A percentile compares a stretch with the other conserved stretches of the same genome.
phyloP scores from a whole-genome alignment of 176 grass and related monocot genomes.

The Triticum timopheevii region DNA sequence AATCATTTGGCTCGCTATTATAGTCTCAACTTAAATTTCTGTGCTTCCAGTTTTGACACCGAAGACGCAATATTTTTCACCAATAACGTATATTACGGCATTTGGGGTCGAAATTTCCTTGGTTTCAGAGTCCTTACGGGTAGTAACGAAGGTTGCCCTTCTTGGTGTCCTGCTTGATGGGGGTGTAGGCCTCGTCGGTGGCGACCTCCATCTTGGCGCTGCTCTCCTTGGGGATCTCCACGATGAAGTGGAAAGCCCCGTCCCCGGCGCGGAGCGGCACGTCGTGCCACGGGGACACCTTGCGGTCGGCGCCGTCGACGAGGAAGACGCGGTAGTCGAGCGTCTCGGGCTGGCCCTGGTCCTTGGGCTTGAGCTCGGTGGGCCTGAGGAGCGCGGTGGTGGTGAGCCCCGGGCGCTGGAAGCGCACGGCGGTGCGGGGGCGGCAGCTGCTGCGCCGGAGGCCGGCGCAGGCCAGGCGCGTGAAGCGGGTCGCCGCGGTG shows the following conservation, averaged over 20 bases:
- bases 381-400: conserved; percentile 47
- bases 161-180: conserved; percentile 99
- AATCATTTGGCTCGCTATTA: neutral
- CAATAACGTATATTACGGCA: neutral
- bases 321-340: conserved; percentile 97
- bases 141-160: conserved; percentile 99
- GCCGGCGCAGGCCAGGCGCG: conserved; percentile 19
- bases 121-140: conserved; percentile 55
- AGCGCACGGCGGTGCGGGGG: conserved; percentile 39
- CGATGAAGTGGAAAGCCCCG: conserved; percentile 88
- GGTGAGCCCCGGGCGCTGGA: conserved; percentile 44
- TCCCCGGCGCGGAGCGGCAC: conserved; percentile 82
- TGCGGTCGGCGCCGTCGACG: conserved; percentile 57
- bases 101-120: neutral
- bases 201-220: conserved; percentile 99
- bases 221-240: conserved; percentile 97
- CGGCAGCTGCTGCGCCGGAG: conserved; percentile 24
- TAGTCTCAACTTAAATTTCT: neutral
- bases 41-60: neutral
- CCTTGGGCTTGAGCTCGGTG: conserved; percentile 57
- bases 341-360: conserved; percentile 67
- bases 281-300: conserved; percentile 95
- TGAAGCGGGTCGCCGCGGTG: conserved; percentile 53
- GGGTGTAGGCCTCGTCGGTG: conserved; percentile 90
- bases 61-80: neutral